These are phyloP conservation scores for Apodospora peruviana DNA, from an alignment of 495 filamentous ascomycete species.

Conservation along the genomic window DNA sequence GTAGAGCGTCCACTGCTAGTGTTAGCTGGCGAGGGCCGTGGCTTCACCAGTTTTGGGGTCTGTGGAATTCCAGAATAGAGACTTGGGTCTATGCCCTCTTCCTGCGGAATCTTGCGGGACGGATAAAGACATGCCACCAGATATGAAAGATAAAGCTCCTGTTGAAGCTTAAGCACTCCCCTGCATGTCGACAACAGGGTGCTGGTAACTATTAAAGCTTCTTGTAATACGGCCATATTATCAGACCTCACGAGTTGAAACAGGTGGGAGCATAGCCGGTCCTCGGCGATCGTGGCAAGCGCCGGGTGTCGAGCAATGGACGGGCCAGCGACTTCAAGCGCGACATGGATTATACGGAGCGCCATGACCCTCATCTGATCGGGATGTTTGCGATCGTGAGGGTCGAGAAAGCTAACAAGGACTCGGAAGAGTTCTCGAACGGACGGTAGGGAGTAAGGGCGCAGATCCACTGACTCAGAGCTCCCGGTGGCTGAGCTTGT, in stretches of 20 bases:
- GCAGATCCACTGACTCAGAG: slow-evolving; percentile 53
- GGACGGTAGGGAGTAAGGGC: slow-evolving; percentile 87
- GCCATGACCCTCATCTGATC: slow-evolving; percentile 98
- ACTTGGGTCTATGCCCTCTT: slow-evolving; percentile 82
- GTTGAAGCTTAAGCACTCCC: slow-evolving; percentile 89
- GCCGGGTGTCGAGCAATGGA: slow-evolving; percentile 93
- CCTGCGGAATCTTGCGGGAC: slow-evolving; percentile 81
- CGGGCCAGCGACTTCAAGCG: slow-evolving; percentile 91
- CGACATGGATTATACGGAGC: slow-evolving; percentile 93
- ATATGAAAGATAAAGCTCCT: slow-evolving; percentile 94
- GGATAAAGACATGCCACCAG: slow-evolving; percentile 91
- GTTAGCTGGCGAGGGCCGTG: slow-evolving; percentile 64
- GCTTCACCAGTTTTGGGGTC: slow-evolving; percentile 79
- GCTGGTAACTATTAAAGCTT: slow-evolving; percentile 84
- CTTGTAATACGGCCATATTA: slow-evolving; percentile 86
- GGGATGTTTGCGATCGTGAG: slow-evolving; percentile 84
- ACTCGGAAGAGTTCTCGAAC: slow-evolving; percentile 92
- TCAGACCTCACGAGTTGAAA: slow-evolving; percentile 97
- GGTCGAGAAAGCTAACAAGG: slow-evolving; percentile 89
- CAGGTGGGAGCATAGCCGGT: slow-evolving; percentile 88
- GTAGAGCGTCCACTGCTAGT: slow-evolving; percentile 82
- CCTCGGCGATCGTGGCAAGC: slow-evolving; percentile 80
- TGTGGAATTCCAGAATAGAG: slow-evolving; percentile 93
- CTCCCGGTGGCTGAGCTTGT: slow-evolving; percentile 28
- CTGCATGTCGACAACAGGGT: slow-evolving; percentile 89